Evolutionary conservation across 176 grass and related monocot genomes (phyloP).

Genomic region (Zoysia pacifica): DNA sequence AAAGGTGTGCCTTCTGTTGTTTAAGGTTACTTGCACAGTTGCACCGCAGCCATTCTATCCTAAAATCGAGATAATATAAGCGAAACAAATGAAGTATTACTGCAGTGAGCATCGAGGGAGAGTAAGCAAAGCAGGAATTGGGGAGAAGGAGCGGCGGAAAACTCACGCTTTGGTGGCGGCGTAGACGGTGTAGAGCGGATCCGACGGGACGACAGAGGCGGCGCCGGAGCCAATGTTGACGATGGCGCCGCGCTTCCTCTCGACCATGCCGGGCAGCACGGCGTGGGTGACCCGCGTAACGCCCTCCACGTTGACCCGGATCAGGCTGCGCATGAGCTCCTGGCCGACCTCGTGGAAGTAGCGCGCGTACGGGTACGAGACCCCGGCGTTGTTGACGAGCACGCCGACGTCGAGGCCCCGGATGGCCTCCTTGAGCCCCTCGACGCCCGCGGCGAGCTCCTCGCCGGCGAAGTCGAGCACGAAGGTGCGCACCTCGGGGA

Average conservation of each 20-base stretch:
- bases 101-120: neutral
- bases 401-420: slow-evolving; percentile 72
- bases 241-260: slow-evolving; percentile 85
- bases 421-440: slow-evolving; percentile 58
- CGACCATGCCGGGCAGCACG: slow-evolving; percentile 72
- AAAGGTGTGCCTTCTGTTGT: slow-evolving; percentile 24
- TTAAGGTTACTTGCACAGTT: neutral
- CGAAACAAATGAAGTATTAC: neutral
- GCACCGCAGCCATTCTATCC: neutral
- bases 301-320: slow-evolving; percentile 84
- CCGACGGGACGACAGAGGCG: slow-evolving; percentile 65
- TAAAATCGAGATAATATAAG: neutral
- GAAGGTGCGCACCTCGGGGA: slow-evolving; percentile 68
- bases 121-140: neutral
- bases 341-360: slow-evolving; percentile 97
- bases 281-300: slow-evolving; percentile 81
- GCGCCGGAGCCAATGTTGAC: slow-evolving; percentile 89
- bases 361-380: slow-evolving; percentile 87
- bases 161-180: slow-evolving; percentile 81
- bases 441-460: slow-evolving; percentile 49
- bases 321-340: slow-evolving; percentile 63
- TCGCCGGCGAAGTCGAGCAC: no score
- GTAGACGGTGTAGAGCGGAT: slow-evolving; percentile 90
- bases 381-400: slow-evolving; percentile 80
- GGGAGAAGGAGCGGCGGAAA: neutral